Conservation (phyloP, 306 rosid genomes). For the Trifolium pratense region DNA sequence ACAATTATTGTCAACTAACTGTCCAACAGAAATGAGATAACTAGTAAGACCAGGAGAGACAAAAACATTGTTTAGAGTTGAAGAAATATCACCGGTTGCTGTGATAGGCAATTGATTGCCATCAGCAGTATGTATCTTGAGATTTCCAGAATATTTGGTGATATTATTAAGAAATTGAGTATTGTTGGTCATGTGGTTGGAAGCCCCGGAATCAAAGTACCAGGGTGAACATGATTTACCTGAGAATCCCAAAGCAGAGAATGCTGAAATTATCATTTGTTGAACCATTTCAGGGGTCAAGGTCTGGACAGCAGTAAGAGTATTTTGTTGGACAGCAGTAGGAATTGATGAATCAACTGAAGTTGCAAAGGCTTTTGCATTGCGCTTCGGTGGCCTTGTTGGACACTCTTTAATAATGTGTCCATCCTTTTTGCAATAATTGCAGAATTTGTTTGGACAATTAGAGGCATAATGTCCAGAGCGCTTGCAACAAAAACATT, state of each 20-base stretch:
- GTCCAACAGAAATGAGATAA: neutral
- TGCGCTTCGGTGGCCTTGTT: too few relatives aligned
- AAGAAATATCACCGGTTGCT: neutral
- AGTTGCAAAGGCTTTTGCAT: too few relatives aligned
- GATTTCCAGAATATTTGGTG: neutral
- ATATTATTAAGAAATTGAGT: too few relatives aligned
- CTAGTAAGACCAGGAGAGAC: neutral
- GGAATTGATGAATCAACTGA: too few relatives aligned
- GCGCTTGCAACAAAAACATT: constrained; percentile 9
- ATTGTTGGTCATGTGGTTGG: constrained; percentile 3
- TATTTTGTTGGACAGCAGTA: too few relatives aligned
- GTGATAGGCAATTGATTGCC: neutral
- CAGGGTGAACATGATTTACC: too few relatives aligned
- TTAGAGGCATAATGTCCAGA: neutral
- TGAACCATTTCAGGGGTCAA: too few relatives aligned
- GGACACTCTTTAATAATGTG: too few relatives aligned
- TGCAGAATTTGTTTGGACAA: neutral
- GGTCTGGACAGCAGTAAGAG: too few relatives aligned
- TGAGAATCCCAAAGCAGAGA: too few relatives aligned
- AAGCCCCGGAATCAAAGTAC: neutral
- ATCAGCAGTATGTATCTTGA: neutral
- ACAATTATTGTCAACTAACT: constrained; percentile 10
- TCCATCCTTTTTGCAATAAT: too few relatives aligned
- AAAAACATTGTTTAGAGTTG: neutral
- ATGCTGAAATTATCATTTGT: too few relatives aligned